Evolutionary conservation across 495 filamentous ascomycete species (phyloP).

Genomic region (Daldinia vernicosa): DNA sequence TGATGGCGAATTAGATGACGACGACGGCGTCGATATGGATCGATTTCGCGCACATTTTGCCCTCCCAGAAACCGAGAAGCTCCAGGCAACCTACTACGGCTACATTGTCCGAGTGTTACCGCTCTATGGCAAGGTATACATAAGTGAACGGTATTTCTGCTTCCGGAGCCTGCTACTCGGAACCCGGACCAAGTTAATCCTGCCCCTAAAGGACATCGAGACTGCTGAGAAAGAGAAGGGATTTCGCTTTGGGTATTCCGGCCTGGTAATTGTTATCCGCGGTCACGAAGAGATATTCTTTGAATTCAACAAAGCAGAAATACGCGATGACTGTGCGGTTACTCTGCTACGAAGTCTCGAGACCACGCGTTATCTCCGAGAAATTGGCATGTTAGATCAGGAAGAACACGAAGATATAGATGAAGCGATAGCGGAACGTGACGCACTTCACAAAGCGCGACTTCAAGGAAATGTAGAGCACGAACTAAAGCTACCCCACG

Average conservation of each 20-base stretch:
- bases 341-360: slow-evolving; percentile 82
- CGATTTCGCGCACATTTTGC: slow-evolving; percentile 92
- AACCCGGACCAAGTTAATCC: slow-evolving; percentile 90
- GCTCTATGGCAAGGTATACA: slow-evolving; percentile 96
- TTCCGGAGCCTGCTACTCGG: slow-evolving; percentile 92
- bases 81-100: slow-evolving; percentile 92
- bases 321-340: slow-evolving; percentile 86
- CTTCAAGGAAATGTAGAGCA: slow-evolving; percentile 67
- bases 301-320: slow-evolving; percentile 80
- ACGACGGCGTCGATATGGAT: slow-evolving; percentile 72
- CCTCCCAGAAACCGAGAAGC: slow-evolving; percentile 79
- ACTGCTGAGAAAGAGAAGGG: slow-evolving; percentile 96
- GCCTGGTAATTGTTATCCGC: slow-evolving; percentile 87
- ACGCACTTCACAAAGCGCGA: slow-evolving; percentile 81
- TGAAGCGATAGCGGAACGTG: slow-evolving; percentile 82
- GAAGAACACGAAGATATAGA: slow-evolving; percentile 77
- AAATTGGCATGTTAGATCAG: slow-evolving; percentile 72
- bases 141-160: slow-evolving; percentile 89
- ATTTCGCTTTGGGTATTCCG: slow-evolving; percentile 90
- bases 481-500: slow-evolving; percentile 65
- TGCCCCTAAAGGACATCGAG: slow-evolving; percentile 91
- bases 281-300: slow-evolving; percentile 98
- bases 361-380: slow-evolving; percentile 73
- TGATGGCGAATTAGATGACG: slow-evolving; percentile 65
- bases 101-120: slow-evolving; percentile 88